phyloP scores from a whole-genome alignment of 2,329 filamentous ascomycete genomes.

The Diaporthe citri region DNA sequence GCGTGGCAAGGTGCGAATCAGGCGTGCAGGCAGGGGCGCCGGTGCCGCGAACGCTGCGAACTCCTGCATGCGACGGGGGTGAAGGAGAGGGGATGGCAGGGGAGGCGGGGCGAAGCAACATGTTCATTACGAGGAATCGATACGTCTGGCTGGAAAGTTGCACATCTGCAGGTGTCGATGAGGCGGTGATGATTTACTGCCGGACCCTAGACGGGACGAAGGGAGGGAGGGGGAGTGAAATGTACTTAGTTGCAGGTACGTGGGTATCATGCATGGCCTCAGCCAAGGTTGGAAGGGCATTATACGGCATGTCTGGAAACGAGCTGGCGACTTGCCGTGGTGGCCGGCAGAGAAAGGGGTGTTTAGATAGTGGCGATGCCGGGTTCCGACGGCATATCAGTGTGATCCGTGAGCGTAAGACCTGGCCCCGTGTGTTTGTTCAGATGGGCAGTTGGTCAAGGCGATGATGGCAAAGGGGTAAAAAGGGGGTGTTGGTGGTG shows the following conservation, averaged over 20 bases:
- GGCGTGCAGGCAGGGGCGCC: constrained; percentile 6
- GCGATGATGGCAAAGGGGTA: constrained; percentile 2
- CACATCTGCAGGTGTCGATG: constrained; percentile 6
- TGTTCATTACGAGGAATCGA: constrained; percentile 27
- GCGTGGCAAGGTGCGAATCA: constrained; percentile 5
- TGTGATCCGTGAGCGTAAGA: background rate
- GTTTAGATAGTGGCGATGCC: constrained; percentile 16
- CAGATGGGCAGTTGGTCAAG: background rate
- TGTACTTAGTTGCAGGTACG: background rate
- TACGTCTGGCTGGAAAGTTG: constrained; percentile 10
- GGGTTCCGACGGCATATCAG: constrained; percentile 16
- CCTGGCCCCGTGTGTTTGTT: background rate
- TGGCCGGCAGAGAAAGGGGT: background rate
- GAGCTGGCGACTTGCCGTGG: background rate
- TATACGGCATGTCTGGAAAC: background rate
- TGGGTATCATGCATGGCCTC: background rate
- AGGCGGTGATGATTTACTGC: background rate
- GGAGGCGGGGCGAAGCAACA: constrained; percentile 16
- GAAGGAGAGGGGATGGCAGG: background rate
- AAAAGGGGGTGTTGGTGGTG: constrained; percentile 13
- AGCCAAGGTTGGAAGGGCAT: background rate
- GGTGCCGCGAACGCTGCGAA: constrained; percentile 27
- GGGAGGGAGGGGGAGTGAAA: background rate
- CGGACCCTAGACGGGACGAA: constrained; percentile 6
- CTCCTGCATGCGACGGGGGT: constrained; percentile 18